A percentile compares a stretch with the other conserved stretches of the same genome.
These are phyloP conservation scores for Pistacia atlantica DNA, from an alignment of 345 rosid genomes.

Conservation along the genomic window DNA sequence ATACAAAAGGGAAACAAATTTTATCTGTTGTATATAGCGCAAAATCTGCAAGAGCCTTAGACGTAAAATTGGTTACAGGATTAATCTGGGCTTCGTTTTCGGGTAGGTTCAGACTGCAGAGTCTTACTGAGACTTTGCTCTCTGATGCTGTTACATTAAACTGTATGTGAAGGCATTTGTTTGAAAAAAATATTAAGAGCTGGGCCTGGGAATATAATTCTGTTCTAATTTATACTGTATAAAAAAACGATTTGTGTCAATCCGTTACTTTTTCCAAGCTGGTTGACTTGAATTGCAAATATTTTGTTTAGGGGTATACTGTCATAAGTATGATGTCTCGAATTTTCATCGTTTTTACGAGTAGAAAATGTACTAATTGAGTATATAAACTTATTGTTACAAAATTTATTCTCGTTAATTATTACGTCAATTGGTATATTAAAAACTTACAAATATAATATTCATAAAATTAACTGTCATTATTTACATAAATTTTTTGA, in stretches of 20 bases:
- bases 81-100: too few relatives aligned
- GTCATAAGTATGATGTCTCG: too few relatives aligned
- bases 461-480: too few relatives aligned
- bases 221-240: too few relatives aligned
- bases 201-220: neutral
- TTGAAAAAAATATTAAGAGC: neutral
- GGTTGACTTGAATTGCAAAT: neutral
- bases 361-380: too few relatives aligned
- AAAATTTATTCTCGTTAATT: too few relatives aligned
- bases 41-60: neutral
- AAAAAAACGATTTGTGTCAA: neutral
- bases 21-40: slow-evolving; percentile 2
- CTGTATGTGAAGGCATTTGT: neutral
- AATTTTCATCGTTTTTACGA: too few relatives aligned
- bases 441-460: too few relatives aligned
- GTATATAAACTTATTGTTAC: too few relatives aligned
- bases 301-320: neutral
- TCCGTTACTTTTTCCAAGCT: neutral
- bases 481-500: too few relatives aligned
- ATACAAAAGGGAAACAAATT: slow-evolving; percentile 1
- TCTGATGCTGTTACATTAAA: neutral
- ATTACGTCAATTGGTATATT: too few relatives aligned
- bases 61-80: neutral
- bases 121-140: neutral
- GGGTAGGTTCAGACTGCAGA: neutral